These are phyloP conservation scores for Apiospora malaysiana DNA, from an alignment of 2,329 filamentous ascomycete genomes.

Conservation along the genomic window DNA sequence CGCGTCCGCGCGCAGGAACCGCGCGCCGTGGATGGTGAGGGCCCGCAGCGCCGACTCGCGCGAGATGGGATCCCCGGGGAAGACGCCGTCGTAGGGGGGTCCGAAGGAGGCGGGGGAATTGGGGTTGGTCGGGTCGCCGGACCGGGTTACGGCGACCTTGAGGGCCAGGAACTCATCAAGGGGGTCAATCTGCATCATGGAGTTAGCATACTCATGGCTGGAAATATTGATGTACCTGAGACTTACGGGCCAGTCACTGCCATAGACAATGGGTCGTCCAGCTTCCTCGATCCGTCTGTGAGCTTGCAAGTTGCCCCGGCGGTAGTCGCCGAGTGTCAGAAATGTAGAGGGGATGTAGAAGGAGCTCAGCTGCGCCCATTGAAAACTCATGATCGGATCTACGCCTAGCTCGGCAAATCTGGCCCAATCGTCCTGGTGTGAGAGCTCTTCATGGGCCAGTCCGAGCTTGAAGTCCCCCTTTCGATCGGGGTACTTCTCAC, in stretches of 20 bases:
- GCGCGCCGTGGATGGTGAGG: neutral
- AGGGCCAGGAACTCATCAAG: conserved; percentile 1
- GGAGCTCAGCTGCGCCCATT: neutral
- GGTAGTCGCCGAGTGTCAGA: neutral
- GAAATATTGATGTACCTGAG: neutral
- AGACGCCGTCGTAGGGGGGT: neutral
- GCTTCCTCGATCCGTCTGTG: neutral
- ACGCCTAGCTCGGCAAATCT: neutral
- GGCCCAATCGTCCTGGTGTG: conserved; percentile 5
- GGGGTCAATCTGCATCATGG: neutral
- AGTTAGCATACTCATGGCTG: neutral
- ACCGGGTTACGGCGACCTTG: neutral
- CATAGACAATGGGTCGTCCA: neutral
- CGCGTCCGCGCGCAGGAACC: neutral
- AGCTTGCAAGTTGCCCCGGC: neutral
- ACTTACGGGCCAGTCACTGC: neutral
- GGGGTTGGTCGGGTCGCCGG: neutral
- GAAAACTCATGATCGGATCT: neutral
- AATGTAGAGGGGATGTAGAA: neutral
- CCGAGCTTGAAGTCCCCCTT: neutral
- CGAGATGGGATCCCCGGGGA: conserved; percentile 6
- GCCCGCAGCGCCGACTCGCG: conserved; percentile 7
- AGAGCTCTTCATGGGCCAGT: neutral
- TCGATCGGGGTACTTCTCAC: neutral
- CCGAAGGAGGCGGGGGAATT: neutral